A percentile compares a stretch with the other conserved stretches of the same genome.
Conservation (phyloP, 352 stramenopile species). For the Phytophthora kernoviae region DNA sequence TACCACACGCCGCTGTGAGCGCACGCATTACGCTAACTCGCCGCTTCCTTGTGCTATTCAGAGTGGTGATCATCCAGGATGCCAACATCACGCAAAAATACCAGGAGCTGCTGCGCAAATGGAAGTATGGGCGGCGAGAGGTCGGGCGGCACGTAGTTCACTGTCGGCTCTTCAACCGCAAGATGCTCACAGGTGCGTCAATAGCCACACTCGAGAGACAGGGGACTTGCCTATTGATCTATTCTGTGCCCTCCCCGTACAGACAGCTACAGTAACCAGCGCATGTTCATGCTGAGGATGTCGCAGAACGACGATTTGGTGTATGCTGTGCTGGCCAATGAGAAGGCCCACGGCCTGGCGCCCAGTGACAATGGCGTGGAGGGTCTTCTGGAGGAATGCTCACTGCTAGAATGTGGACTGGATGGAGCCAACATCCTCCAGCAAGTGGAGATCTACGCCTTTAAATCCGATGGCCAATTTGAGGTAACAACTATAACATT, state of each 20-base stretch:
- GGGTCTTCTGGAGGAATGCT: conserved; percentile 72
- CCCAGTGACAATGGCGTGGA: conserved; percentile 81
- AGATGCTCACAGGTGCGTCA: conserved; percentile 64
- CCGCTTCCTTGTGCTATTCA: conserved; percentile 19
- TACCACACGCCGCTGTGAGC: neutral
- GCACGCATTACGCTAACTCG: neutral
- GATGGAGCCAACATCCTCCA: conserved; percentile 87
- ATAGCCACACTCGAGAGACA: no score
- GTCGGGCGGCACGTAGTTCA: conserved; percentile 83
- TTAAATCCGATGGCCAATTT: conserved; percentile 89
- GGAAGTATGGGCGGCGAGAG: conserved; percentile 80
- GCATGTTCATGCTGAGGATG: conserved; percentile 92
- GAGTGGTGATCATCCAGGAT: conserved; percentile 84
- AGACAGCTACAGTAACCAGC: conserved; percentile 87
- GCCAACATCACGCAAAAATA: conserved; percentile 86
- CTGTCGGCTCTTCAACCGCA: conserved; percentile 88
- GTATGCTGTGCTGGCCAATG: conserved; percentile 85
- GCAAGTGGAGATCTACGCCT: conserved; percentile 89
- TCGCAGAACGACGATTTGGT: conserved; percentile 88
- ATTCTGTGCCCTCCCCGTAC: no score
- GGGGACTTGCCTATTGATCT: neutral
- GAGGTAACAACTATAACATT: conserved; percentile 40
- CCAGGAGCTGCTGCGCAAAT: conserved; percentile 85
- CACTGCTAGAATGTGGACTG: conserved; percentile 82
- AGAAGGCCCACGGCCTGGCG: conserved; percentile 58